phyloP scores from a whole-genome alignment of 192 early-diverging fungal species.

The Mortierella antarctica region DNA sequence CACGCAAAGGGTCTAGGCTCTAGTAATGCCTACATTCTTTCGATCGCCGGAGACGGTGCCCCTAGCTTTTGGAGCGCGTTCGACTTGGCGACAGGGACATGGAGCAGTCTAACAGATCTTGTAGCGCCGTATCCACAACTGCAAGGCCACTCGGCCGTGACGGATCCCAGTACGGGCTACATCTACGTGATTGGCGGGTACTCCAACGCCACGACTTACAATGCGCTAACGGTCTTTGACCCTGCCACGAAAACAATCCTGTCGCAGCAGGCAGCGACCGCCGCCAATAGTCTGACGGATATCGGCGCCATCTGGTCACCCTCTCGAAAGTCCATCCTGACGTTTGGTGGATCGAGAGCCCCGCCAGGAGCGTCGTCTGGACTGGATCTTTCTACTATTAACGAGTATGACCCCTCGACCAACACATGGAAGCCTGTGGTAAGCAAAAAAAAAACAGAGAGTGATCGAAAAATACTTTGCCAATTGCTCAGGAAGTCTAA shows the following conservation, averaged over 20 bases:
- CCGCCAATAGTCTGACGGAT: constrained; percentile 12
- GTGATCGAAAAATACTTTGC: background rate
- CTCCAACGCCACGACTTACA: constrained; percentile 5
- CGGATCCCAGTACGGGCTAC: constrained; percentile 19
- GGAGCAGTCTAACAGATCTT: background rate
- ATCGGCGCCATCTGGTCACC: constrained; percentile 31
- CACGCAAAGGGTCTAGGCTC: constrained; percentile 12
- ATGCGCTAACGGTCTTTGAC: constrained; percentile 24
- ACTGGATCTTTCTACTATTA: constrained; percentile 8
- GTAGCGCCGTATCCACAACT: constrained; percentile 6
- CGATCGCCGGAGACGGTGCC: constrained; percentile 13
- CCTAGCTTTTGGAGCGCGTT: constrained; percentile 7
- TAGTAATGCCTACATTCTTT: constrained; percentile 5
- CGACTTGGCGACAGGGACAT: constrained; percentile 7
- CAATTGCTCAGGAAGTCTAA: background rate
- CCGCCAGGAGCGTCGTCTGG: background rate
- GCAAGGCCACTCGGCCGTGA: constrained; percentile 21
- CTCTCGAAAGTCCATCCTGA: constrained; percentile 16
- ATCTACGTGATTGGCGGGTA: constrained; percentile 40
- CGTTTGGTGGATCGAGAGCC: constrained; percentile 35
- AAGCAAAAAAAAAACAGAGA: background rate
- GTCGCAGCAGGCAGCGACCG: background rate
- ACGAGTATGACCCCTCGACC: constrained; percentile 19
- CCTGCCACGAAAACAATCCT: constrained; percentile 1
- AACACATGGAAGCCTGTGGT: constrained; percentile 18